A percentile compares a stretch with the other conserved stretches of the same genome.
Conservation (phyloP, 805 yeast species). For the Nakazawaea ernobii region DNA sequence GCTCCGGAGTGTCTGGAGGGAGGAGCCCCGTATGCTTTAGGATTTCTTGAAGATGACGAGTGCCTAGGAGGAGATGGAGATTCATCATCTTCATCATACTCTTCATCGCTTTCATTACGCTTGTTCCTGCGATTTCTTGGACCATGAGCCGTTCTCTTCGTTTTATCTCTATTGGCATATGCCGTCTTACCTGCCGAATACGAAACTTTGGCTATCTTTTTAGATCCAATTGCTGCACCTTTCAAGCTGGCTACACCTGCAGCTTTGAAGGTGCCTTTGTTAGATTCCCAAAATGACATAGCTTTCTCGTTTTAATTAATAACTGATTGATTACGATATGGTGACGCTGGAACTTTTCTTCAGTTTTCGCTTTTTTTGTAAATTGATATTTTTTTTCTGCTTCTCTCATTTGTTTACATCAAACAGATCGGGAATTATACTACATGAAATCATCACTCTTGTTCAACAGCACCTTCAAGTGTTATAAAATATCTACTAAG, state of each 20-base stretch:
- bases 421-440: neutral
- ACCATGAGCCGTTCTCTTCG: constrained; percentile 10
- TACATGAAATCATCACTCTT: neutral
- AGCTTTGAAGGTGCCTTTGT: constrained; percentile 44
- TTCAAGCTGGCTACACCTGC: constrained; percentile 43
- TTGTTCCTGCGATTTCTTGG: neutral
- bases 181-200: constrained; percentile 39
- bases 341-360: neutral
- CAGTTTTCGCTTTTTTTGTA: neutral
- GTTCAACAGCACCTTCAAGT: constrained; percentile 3
- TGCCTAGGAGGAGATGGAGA: constrained; percentile 16
- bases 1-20: constrained; percentile 30
- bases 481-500: constrained; percentile 2
- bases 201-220: constrained; percentile 41
- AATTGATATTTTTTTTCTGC: neutral
- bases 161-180: constrained; percentile 31
- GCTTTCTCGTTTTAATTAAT: neutral
- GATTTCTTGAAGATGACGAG: constrained; percentile 18
- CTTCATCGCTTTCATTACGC: constrained; percentile 11
- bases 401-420: neutral
- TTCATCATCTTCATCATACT: constrained; percentile 11
- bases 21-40: constrained; percentile 33
- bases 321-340: no score
- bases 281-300: constrained; percentile 42
- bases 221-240: constrained; percentile 48